A percentile compares a stretch with the other conserved stretches of the same genome.
phyloP scores from a whole-genome alignment of 140 eudicot species.

The Stevia rebaudiana region DNA sequence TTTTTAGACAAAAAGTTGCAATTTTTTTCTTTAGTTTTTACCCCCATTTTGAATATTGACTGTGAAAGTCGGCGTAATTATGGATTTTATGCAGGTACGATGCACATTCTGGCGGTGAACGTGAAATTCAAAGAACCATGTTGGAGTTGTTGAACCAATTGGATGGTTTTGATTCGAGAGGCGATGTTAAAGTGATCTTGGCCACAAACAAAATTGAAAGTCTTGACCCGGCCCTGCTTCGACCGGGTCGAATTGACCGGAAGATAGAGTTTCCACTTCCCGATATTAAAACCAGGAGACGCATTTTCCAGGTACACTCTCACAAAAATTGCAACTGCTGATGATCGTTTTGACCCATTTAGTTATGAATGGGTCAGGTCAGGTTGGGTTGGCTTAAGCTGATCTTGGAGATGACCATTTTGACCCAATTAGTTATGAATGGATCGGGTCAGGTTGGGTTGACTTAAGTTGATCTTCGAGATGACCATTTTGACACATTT shows the following conservation, averaged over 20 bases:
- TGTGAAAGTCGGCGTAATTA: not conserved
- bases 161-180: constrained; percentile 92
- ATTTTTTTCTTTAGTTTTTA: no score
- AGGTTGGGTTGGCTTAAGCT: not conserved
- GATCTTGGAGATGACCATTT: not conserved
- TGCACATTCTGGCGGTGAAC: constrained; percentile 94
- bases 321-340: not conserved
- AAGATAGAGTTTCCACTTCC: constrained; percentile 96
- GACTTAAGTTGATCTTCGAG: not conserved
- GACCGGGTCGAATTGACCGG: constrained; percentile 92
- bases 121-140: constrained; percentile 96
- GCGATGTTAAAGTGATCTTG: constrained; percentile 83
- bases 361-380: not conserved
- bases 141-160: constrained; percentile 82
- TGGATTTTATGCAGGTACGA: constrained; percentile 51
- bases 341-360: not conserved
- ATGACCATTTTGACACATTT: not conserved
- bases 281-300: constrained; percentile 76
- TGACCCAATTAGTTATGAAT: not conserved
- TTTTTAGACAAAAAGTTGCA: no score
- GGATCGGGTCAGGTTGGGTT: not conserved
- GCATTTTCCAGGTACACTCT: constrained; percentile 66
- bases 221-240: constrained; percentile 90
- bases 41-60: not conserved
- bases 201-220: constrained; percentile 88